A percentile compares a stretch with the other conserved stretches of the same genome.
These are phyloP conservation scores for Termitomyces titanicus DNA, from an alignment of 768 basidiomycete genomes.

Conservation along the genomic window DNA sequence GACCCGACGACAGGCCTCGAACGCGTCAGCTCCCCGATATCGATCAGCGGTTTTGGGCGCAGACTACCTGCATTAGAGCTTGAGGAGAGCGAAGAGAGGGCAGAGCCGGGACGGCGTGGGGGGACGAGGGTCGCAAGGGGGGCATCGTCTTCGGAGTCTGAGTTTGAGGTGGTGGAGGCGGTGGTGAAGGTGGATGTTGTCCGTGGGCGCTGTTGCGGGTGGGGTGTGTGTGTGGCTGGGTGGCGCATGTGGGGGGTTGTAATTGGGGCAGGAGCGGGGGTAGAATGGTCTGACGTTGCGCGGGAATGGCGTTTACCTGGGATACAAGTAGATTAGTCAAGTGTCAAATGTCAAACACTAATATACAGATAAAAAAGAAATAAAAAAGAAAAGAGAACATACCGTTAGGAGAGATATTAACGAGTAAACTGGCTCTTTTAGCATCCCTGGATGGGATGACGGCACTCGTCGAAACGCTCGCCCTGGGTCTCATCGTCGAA, in stretches of 20 bases:
- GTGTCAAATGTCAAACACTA: not conserved
- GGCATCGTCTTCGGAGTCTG: conserved; percentile 44
- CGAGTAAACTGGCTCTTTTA: conserved; percentile 42
- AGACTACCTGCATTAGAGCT: conserved; percentile 2
- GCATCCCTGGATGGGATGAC: conserved; percentile 48
- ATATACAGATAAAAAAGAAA: no score
- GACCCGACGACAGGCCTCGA: not conserved
- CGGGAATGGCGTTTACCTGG: conserved; percentile 20
- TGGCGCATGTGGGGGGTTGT: not conserved
- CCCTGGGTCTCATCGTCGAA: conserved; percentile 32
- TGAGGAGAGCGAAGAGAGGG: conserved; percentile 40
- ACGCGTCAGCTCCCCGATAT: conserved; percentile 41
- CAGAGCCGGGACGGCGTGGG: conserved; percentile 66
- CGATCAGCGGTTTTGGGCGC: conserved; percentile 44
- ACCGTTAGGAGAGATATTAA: conserved; percentile 3
- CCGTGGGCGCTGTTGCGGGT: not conserved
- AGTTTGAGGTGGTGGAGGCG: conserved; percentile 12
- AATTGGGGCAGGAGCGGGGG: not conserved
- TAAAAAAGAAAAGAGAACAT: not conserved
- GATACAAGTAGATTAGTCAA: not conserved
- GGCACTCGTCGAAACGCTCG: conserved; percentile 59
- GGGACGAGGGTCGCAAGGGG: conserved; percentile 61
- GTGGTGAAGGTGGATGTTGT: not conserved
- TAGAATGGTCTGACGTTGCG: conserved; percentile 24
- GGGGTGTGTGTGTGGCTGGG: not conserved